Evolutionary conservation across 371 early-diverging fungal genomes (phyloP).

Genomic region (Encephalitozoon intestinalis): DNA sequence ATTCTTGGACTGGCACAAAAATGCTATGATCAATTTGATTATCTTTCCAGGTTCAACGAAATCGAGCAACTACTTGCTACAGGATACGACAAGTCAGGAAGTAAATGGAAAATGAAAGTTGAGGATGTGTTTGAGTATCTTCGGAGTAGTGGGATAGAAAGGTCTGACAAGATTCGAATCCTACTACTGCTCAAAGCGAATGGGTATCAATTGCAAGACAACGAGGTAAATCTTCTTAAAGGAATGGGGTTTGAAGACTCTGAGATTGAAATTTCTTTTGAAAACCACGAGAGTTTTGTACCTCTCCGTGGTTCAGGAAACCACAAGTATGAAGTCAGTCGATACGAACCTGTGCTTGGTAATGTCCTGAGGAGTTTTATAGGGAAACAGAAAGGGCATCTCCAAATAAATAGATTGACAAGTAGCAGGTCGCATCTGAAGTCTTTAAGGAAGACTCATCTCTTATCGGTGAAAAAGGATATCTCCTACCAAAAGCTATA

Average conservation of each 20-base stretch:
- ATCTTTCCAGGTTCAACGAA: slow-evolving; percentile 29
- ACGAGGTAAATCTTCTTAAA: slow-evolving; percentile 34
- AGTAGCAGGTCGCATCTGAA: slow-evolving; percentile 6
- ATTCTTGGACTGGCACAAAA: slow-evolving; percentile 45
- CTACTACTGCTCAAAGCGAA: slow-evolving; percentile 41
- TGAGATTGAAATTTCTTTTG: slow-evolving; percentile 34
- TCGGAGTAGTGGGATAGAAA: slow-evolving; percentile 11
- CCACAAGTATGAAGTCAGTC: slow-evolving; percentile 44
- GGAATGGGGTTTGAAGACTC: slow-evolving; percentile 14
- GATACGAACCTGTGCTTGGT: slow-evolving; percentile 53
- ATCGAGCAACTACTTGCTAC: slow-evolving; percentile 55
- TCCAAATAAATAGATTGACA: slow-evolving; percentile 18
- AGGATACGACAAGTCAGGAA: slow-evolving; percentile 45
- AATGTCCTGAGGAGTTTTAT: slow-evolving; percentile 47
- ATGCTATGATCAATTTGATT: slow-evolving; percentile 47
- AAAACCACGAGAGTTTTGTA: slow-evolving; percentile 4
- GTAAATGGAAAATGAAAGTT: slow-evolving; percentile 20
- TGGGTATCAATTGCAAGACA: slow-evolving; percentile 19
- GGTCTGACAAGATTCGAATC: slow-evolving; percentile 54
- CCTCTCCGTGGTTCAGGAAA: not conserved
- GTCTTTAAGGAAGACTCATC: slow-evolving; percentile 46
- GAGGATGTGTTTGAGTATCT: slow-evolving; percentile 48
- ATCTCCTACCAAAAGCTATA: slow-evolving; percentile 1
- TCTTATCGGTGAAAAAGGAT: slow-evolving; percentile 39
- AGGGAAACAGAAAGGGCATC: slow-evolving; percentile 35